phyloP scores from a whole-genome alignment of 192 early-diverging fungal species.

The Phlyctochytrium arcticum region DNA sequence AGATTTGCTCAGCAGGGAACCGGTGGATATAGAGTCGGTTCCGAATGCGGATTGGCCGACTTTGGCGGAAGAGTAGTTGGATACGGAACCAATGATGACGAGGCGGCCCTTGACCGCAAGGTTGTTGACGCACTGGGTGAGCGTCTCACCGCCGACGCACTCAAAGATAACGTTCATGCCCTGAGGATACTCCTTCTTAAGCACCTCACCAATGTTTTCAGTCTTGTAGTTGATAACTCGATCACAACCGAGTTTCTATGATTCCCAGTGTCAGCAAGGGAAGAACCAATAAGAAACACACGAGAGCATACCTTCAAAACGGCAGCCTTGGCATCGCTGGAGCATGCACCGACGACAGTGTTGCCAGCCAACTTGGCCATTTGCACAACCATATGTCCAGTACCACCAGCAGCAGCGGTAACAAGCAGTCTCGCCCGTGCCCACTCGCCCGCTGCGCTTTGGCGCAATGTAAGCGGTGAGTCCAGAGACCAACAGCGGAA shows the following conservation, averaged over 20 bases:
- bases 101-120: constrained; percentile 28
- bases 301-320: constrained; percentile 35
- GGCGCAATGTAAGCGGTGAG: constrained; percentile 53
- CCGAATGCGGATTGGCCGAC: too few relatives aligned
- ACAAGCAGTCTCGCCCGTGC: constrained; percentile 48
- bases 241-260: constrained; percentile 44
- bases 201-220: constrained; percentile 42
- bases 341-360: constrained; percentile 57
- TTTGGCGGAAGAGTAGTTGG: constrained; percentile 16
- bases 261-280: not conserved
- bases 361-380: constrained; percentile 56
- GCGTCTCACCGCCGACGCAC: constrained; percentile 51
- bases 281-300: not conserved
- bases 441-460: constrained; percentile 41
- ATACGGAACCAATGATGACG: constrained; percentile 36
- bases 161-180: constrained; percentile 61
- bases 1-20: constrained; percentile 43
- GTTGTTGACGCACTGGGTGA: constrained; percentile 35
- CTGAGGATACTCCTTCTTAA: constrained; percentile 51
- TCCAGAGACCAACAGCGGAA: constrained; percentile 47
- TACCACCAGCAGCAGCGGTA: constrained; percentile 58
- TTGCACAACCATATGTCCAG: constrained; percentile 60
- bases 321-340: constrained; percentile 43
- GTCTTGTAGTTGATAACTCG: constrained; percentile 58
- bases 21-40: constrained; percentile 40